Conservation (phyloP, 2,329 filamentous ascomycete genomes). For the Phaeoacremonium minimum region DNA sequence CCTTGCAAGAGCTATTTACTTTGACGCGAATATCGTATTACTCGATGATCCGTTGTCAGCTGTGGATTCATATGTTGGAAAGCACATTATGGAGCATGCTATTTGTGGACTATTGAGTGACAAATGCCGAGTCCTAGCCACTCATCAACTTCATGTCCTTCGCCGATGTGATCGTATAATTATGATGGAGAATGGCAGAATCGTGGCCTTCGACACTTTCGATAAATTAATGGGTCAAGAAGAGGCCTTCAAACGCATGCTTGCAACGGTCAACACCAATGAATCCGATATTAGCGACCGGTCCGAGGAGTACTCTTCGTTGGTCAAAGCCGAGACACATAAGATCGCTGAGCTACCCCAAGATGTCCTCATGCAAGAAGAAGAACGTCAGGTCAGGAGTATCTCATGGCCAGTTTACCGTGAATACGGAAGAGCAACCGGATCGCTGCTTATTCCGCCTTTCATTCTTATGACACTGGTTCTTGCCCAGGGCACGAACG, state of each 20-base stretch:
- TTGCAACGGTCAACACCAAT: too few species aligned
- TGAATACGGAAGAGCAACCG: too few species aligned
- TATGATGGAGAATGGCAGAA: constrained; percentile 83
- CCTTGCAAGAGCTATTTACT: constrained; percentile 79
- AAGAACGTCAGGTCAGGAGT: constrained; percentile 38
- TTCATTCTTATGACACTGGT: too few species aligned
- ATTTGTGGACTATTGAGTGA: constrained; percentile 84
- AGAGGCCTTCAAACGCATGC: constrained; percentile 63
- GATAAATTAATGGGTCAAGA: constrained; percentile 80
- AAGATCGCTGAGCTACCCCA: constrained; percentile 53
- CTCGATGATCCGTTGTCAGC: constrained; percentile 68
- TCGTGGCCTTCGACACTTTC: constrained; percentile 85
- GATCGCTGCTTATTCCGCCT: too few species aligned
- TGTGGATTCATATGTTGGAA: constrained; percentile 66
- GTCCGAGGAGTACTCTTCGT: too few species aligned
- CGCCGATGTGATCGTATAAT: constrained; percentile 88
- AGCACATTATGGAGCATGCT: constrained; percentile 86
- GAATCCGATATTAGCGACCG: too few species aligned
- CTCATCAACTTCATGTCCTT: constrained; percentile 91
- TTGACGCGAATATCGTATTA: constrained; percentile 62
- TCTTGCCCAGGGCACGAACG: too few species aligned
- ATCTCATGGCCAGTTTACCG: constrained; percentile 58
- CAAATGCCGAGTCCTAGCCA: constrained; percentile 88
- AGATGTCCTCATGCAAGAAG: constrained; percentile 67
- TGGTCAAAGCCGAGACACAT: constrained; percentile 35